Conservation (phyloP, 371 early-diverging fungal species). For the Phascolomyces articulosus region DNA sequence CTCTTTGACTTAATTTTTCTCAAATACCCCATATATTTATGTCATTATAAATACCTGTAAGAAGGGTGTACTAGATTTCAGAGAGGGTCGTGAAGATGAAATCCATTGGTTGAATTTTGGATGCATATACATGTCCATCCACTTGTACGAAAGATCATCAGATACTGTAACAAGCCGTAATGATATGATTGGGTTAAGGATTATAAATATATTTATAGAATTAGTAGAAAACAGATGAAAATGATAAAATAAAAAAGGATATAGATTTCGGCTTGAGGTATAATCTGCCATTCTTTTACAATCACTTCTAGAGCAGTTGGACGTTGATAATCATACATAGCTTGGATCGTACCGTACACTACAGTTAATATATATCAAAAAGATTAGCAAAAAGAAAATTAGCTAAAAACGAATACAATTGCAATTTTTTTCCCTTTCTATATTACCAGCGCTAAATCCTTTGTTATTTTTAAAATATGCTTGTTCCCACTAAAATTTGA, state of each 20-base stretch:
- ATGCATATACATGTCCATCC: constrained; percentile 21
- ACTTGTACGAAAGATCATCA: constrained; percentile 8
- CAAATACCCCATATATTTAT: no score
- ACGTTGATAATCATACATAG: constrained; percentile 14
- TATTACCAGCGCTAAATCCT: constrained; percentile 13
- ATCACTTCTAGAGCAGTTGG: constrained; percentile 14
- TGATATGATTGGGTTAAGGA: constrained; percentile 10
- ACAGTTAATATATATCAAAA: neutral
- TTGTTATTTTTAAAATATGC: constrained; percentile 1
- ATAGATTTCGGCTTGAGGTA: constrained; percentile 18
- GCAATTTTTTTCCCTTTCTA: no score
- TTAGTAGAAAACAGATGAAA: neutral
- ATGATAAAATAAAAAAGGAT: constrained; percentile 2
- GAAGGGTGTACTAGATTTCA: constrained; percentile 7
- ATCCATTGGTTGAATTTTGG: constrained; percentile 23
- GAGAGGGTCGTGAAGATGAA: constrained; percentile 8
- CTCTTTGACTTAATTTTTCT: no score
- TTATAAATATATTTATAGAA: neutral
- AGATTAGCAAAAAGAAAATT: neutral
- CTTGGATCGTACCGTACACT: constrained; percentile 15
- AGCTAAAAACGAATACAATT: neutral
- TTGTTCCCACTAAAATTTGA: constrained; percentile 20
- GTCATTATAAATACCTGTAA: no score
- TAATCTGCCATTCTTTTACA: constrained; percentile 12
- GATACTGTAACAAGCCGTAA: constrained; percentile 16